Base-by-base conservation (phyloP, 148 eudicot genomes). In the Spergularia marina region DNA sequence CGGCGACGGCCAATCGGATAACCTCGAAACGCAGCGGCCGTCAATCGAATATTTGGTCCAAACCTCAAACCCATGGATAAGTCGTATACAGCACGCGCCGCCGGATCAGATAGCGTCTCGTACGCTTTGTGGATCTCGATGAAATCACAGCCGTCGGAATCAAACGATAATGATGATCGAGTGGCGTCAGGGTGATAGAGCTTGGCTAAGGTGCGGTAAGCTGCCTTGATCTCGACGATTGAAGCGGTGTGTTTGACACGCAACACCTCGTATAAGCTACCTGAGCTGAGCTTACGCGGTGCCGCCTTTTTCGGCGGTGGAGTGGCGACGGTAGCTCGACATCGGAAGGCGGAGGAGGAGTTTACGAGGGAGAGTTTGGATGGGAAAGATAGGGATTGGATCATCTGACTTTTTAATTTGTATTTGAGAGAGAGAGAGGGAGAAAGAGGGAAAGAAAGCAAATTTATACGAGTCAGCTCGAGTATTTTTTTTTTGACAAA, bases 31-130 rank as follows among this genome's bases (percentile, higher is more conserved):
- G 36, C 36, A 2, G 36, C 36, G 36, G 36, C 36, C 36, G 36
- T 30, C 36, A 30, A 30, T 30, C 60, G 16, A 54, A 55, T 34
- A 39, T 75, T 15, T 79, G 23, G 6, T 51, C 55, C 6, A 30
- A 30, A 55, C 21, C 21, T 71, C 55, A 36, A 72, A 40, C 49
- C 82, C 68, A 72, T 0, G 49, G 82, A 72, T 39, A 70, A 20
- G 55, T 90, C 91, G 55, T 90, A 79, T 1, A 74, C 4, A 53
- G 78, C 74, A 23, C 82, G 76, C 18, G 80, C 83, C 17, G 86
- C 16, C 9, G 97, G 97, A 86, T 91, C 94, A 2, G 91, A 88
- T 10, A 91, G 88, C 40, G 90, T 89, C 30, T 84, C 83, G 34
- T 91, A 89, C 0, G 97, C 97, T 49, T 82, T 78, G 67, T 82